Conservation (phyloP, 2,329 filamentous ascomycete species). For the Colletotrichum scovillei region DNA sequence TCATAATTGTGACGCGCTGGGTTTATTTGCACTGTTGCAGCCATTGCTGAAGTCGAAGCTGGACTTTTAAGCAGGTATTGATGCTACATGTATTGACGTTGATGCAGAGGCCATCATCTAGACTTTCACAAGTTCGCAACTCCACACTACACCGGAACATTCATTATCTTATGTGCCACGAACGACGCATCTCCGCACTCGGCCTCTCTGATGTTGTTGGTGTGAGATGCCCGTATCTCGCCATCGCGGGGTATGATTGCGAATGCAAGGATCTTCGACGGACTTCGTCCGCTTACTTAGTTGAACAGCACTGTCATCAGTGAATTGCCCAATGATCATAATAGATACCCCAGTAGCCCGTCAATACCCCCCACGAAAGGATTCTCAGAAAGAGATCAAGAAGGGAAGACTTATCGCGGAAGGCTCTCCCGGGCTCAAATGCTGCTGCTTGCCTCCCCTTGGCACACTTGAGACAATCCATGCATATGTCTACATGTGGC, state of each 20-base stretch:
- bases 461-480: background rate
- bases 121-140: background rate
- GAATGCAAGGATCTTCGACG: conserved; percentile 11
- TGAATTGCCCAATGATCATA: background rate
- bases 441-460: background rate
- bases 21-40: background rate
- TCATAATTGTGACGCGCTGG: conserved; percentile 16
- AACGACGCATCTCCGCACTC: background rate
- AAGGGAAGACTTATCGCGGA: background rate
- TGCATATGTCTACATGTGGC: no score
- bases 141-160: background rate
- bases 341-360: background rate
- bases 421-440: background rate
- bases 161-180: background rate
- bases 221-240: conserved; percentile 14
- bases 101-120: background rate
- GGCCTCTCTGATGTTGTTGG: background rate
- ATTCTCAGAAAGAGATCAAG: background rate
- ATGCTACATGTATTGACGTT: background rate
- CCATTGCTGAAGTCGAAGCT: background rate
- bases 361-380: background rate
- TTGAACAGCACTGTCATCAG: background rate
- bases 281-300: conserved; percentile 11
- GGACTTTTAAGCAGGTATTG: background rate
- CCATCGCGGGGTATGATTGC: conserved; percentile 24